These are phyloP conservation scores for Lactarius tabidus DNA, from an alignment of 768 basidiomycete species.

Conservation along the genomic window DNA sequence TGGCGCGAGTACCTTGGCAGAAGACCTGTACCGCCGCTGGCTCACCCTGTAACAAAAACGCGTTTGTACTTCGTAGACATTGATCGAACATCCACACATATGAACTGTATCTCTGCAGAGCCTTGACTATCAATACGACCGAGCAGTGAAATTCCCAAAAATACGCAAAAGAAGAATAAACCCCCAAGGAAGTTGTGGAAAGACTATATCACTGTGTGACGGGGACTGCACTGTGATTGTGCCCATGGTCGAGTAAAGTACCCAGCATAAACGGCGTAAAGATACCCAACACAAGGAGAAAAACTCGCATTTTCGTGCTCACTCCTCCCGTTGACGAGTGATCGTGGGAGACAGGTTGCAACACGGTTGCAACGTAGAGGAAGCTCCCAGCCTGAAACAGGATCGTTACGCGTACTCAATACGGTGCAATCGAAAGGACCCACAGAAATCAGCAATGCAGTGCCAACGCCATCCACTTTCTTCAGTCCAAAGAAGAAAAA, in stretches of 20 bases:
- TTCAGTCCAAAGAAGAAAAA: conserved; percentile 52
- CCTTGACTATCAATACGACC: not conserved
- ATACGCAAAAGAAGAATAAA: not conserved
- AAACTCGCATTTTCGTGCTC: conserved; percentile 17
- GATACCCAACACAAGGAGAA: conserved; percentile 20
- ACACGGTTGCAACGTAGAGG: conserved; percentile 87
- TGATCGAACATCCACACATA: not conserved
- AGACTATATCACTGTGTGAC: not conserved
- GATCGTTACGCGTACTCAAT: conserved; percentile 2
- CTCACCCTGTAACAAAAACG: conserved; percentile 48
- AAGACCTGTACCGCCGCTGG: conserved; percentile 72
- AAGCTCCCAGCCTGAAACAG: conserved; percentile 79
- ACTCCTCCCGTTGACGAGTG: conserved; percentile 13
- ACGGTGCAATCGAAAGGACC: conserved; percentile 6
- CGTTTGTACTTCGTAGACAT: not conserved
- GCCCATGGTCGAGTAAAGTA: conserved; percentile 18
- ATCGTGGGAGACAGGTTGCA: conserved; percentile 65
- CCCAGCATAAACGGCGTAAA: conserved; percentile 21
- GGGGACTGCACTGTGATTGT: conserved; percentile 5
- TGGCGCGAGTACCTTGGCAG: conserved; percentile 67
- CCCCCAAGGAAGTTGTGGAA: not conserved
- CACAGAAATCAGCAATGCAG: conserved; percentile 82
- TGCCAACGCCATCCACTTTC: conserved; percentile 58
- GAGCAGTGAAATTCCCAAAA: not conserved
- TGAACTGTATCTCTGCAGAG: not conserved